Percentiles rank a stretch among this genome's conserved stretches.
These are phyloP conservation scores for Fusarium sp. DNA, from an alignment of 2,329 filamentous ascomycete species.

Conservation along the genomic window DNA sequence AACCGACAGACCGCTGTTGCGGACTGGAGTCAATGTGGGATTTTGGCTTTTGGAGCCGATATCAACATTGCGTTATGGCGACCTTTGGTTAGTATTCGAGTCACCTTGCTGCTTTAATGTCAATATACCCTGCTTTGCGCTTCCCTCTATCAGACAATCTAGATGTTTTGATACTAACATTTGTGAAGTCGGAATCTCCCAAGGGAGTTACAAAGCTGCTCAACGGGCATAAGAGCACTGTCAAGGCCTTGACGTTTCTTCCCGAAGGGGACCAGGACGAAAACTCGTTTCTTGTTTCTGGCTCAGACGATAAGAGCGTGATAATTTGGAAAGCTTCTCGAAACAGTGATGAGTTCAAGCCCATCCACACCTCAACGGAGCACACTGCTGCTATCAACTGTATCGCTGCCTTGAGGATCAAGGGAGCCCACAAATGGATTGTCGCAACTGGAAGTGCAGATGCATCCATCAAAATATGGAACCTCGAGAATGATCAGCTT, in stretches of 20 bases:
- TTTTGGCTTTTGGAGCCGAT: conserved; percentile 89
- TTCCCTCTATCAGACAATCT: neutral
- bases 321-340: conserved; percentile 70
- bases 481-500: conserved; percentile 59
- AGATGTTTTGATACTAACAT: conserved; percentile 1
- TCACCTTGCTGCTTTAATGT: conserved; percentile 10
- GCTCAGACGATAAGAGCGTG: conserved; percentile 81
- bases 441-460: conserved; percentile 86
- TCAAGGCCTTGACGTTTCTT: conserved; percentile 87
- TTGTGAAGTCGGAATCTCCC: conserved; percentile 48
- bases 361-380: conserved; percentile 64
- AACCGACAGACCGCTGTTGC: conserved; percentile 91
- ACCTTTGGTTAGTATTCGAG: conserved; percentile 68
- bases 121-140: conserved; percentile 5
- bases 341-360: conserved; percentile 45
- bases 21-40: conserved; percentile 80
- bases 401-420: conserved; percentile 57
- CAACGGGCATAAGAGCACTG: conserved; percentile 78
- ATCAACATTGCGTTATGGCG: conserved; percentile 90
- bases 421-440: conserved; percentile 50
- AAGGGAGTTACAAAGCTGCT: conserved; percentile 74
- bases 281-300: conserved; percentile 74
- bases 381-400: conserved; percentile 83
- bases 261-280: conserved; percentile 57
- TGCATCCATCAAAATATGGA: conserved; percentile 77